Conservation (phyloP, 1,284 basidiomycete species). For the Austroboletus olivaceoglutinosus region DNA sequence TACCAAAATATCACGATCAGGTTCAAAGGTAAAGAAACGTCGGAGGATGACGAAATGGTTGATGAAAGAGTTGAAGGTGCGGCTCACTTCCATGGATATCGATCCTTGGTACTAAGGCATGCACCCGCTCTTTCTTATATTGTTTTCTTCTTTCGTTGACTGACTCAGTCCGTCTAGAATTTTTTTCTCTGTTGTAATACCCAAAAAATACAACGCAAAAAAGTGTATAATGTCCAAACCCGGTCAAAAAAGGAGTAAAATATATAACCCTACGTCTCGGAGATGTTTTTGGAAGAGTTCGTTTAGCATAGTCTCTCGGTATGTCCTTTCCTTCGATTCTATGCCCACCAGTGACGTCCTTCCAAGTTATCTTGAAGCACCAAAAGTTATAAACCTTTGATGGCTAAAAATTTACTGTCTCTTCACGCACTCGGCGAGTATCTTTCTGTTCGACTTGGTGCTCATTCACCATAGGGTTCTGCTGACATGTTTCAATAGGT, state of each 20-base stretch:
- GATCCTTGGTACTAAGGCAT: conserved; percentile 6
- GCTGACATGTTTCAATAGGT: background rate
- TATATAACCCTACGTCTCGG: background rate
- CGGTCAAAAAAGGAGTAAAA: background rate
- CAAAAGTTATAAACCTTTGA: background rate
- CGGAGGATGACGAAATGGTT: conserved; percentile 5
- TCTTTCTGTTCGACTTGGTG: background rate
- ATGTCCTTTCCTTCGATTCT: background rate
- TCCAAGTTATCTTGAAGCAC: background rate
- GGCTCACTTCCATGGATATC: conserved; percentile 12
- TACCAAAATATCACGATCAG: conserved; percentile 18
- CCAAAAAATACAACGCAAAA: no score
- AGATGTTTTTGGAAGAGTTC: background rate
- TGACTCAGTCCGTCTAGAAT: background rate
- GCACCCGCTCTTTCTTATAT: background rate
- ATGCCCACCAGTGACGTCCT: background rate
- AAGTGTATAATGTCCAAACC: conserved; percentile 7
- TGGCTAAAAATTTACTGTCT: background rate
- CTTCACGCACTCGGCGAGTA: background rate
- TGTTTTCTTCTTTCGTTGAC: background rate
- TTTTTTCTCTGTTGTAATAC: background rate
- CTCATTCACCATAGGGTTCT: background rate
- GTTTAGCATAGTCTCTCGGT: background rate
- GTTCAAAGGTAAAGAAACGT: conserved; percentile 5
- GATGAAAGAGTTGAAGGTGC: conserved; percentile 3